Evolutionary conservation across 192 early-diverging fungal genomes (phyloP).

Genomic region (Coemansia sp.): DNA sequence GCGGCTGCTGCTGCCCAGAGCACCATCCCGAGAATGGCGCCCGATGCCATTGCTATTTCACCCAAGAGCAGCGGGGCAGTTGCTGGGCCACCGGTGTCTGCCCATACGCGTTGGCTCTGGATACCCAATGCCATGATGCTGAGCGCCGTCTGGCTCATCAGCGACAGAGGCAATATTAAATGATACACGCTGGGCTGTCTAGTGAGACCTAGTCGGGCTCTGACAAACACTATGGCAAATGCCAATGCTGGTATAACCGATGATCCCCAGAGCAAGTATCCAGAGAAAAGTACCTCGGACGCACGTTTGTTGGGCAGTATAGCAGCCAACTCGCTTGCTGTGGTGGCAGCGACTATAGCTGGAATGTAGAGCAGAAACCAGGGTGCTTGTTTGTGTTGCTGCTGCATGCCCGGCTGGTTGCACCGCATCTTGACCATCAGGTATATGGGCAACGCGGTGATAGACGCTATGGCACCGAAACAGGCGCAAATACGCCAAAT

Average conservation of each 20-base stretch:
- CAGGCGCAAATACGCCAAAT: constrained; percentile 24
- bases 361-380: constrained; percentile 29
- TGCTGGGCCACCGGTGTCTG: constrained; percentile 22
- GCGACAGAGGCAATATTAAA: constrained; percentile 15
- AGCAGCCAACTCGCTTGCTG: constrained; percentile 28
- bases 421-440: background rate
- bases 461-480: background rate
- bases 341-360: constrained; percentile 2
- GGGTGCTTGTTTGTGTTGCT: background rate
- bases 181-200: background rate
- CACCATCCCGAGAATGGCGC: constrained; percentile 39
- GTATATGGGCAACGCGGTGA: constrained; percentile 8
- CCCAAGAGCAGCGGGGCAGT: constrained; percentile 40
- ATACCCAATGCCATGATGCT: constrained; percentile 38
- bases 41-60: constrained; percentile 42
- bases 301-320: constrained; percentile 11
- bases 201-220: background rate
- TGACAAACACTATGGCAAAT: constrained; percentile 15
- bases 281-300: constrained; percentile 14
- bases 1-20: constrained; percentile 32
- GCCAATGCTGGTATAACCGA: constrained; percentile 14
- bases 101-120: constrained; percentile 41
- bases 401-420: background rate
- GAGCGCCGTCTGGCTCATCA: constrained; percentile 24
- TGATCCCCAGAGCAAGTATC: constrained; percentile 30